Conservation (phyloP, 169 alveolate genomes). For the Plasmodium vivax region DNA sequence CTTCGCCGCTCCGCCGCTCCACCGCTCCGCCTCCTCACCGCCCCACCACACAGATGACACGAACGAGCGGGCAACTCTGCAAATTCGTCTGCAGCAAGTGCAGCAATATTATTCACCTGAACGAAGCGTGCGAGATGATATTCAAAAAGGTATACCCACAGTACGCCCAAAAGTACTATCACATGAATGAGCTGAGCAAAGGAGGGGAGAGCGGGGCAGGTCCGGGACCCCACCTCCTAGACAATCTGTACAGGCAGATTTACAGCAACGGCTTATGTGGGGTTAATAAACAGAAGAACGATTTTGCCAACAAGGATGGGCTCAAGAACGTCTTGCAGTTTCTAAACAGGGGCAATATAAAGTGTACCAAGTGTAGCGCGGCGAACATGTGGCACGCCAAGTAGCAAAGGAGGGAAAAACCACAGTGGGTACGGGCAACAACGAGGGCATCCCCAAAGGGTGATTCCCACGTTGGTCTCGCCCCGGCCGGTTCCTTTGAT, state of each 20-base stretch:
- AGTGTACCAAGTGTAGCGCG: constrained; percentile 33
- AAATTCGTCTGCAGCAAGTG: constrained; percentile 54
- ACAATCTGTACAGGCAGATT: constrained; percentile 45
- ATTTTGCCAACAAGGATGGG: constrained; percentile 47
- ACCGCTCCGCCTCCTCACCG: not conserved
- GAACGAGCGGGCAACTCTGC: constrained; percentile 12
- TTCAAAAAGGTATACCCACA: constrained; percentile 13
- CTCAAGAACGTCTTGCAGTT: constrained; percentile 15
- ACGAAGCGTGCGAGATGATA: constrained; percentile 59
- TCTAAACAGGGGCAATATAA: constrained; percentile 41
- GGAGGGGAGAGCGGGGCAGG: not conserved
- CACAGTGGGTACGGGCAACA: not conserved
- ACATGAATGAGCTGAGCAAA: constrained; percentile 18
- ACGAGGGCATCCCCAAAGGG: not conserved
- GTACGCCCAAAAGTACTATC: constrained; percentile 17
- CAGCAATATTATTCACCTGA: constrained; percentile 22
- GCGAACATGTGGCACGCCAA: constrained; percentile 39
- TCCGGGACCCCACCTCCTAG: not conserved
- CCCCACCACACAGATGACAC: constrained; percentile 10
- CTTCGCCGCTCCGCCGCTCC: not conserved
- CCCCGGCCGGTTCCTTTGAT: not conserved
- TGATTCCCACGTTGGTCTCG: not conserved
- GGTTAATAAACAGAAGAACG: constrained; percentile 64
- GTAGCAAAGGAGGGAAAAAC: not conserved
- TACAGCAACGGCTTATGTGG: constrained; percentile 56